These are phyloP conservation scores for Coniferiporia sulphurascens DNA, from an alignment of 1,284 basidiomycete genomes.

Conservation along the genomic window DNA sequence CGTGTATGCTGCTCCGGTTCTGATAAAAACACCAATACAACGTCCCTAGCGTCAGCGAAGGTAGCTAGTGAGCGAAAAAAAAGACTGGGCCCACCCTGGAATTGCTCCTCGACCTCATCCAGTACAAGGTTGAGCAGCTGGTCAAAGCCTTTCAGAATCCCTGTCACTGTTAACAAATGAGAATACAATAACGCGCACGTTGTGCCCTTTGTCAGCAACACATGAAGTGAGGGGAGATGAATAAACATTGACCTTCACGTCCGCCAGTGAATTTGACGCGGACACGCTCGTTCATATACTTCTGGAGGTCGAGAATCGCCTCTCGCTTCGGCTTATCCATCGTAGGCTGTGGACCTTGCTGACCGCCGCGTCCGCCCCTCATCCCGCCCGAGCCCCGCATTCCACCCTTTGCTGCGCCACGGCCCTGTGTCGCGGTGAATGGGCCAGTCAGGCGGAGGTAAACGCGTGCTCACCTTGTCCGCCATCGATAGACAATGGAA, in stretches of 20 bases:
- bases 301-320: slow-evolving; percentile 92
- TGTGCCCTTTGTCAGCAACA: background rate
- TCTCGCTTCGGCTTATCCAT: slow-evolving; percentile 89
- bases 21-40: slow-evolving; percentile 24
- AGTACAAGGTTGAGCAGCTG: slow-evolving; percentile 95
- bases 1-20: slow-evolving; percentile 66
- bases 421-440: slow-evolving; percentile 35
- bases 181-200: background rate
- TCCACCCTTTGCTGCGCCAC: slow-evolving; percentile 43
- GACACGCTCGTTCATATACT: slow-evolving; percentile 90
- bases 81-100: slow-evolving; percentile 48
- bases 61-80: slow-evolving; percentile 16
- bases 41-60: slow-evolving; percentile 9
- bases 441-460: background rate
- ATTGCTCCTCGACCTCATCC: slow-evolving; percentile 79
- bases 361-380: slow-evolving; percentile 41
- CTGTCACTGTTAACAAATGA: slow-evolving; percentile 59
- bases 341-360: slow-evolving; percentile 41
- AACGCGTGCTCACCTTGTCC: slow-evolving; percentile 30
- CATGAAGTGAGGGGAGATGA: background rate
- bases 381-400: slow-evolving; percentile 33
- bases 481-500: slow-evolving; percentile 26
- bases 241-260: slow-evolving; percentile 68
- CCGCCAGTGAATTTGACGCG: slow-evolving; percentile 97
- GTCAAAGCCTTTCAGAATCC: slow-evolving; percentile 92